Evolutionary conservation across 192 early-diverging fungal species (phyloP), one percentile per base, ranked within the genome.

Genomic region (Coemansia sp.): DNA sequence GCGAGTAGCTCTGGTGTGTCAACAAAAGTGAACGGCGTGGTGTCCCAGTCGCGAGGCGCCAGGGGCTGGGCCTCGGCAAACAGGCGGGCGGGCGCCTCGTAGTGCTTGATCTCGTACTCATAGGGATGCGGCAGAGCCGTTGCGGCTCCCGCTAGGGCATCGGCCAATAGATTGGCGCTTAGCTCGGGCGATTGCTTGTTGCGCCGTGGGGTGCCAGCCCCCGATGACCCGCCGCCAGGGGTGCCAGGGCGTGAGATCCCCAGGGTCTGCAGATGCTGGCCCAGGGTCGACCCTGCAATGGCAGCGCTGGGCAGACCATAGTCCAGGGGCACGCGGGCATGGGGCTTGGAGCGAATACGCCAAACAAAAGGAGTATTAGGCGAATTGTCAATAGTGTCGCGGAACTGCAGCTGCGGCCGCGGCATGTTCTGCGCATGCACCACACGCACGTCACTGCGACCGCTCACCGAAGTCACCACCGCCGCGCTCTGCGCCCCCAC

Each of bases 301-400:
- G 21, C 42, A 1, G 48, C 50, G 21, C 70, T 50, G 11, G 75
- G 78, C 74, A 85, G 53, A 40, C 87, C 85, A 34, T 88, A 71
- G 43, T 89, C 88, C 57, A 97, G 83, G 9, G 94, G 91, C 5
- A 88, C 86, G 16, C 67, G 67, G 0, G 95, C 93, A 64, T 98
- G 87, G 42, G 89, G 89, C 73, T 99, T 99, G 10, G 80, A 59
- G 11, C 66, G 82, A 63, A 99, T 87, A 65, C 93, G 96, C 64
- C 88, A 85, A 20, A 88, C 83, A 76, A 92, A 96, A 14, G 92
- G 94, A 35, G 85, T 78, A 5, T 53, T 74, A 34, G 83, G 70
- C 0, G 91, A 90, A 62, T 99, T 99, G 74, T 99, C 96, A 13
- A 97, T 77, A 16, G 73, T 84, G 66, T 97, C 96, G 21, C 85